A percentile compares a stretch with the other conserved stretches of the same genome.
phyloP scores from a whole-genome alignment of 306 rosid species.

The Trifolium pratense region DNA sequence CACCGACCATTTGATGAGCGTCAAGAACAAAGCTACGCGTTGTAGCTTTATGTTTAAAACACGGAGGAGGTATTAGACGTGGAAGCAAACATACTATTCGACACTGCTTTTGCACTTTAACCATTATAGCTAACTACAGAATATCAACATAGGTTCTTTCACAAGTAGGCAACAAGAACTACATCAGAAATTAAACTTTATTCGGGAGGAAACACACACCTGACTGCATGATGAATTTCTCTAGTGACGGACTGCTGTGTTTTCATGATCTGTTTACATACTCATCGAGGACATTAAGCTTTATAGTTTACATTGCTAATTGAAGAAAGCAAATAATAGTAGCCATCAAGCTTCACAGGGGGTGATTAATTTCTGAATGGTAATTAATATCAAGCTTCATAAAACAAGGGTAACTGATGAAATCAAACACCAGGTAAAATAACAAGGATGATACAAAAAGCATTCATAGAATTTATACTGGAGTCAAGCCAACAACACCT shows the following conservation, averaged over 20 bases:
- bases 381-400: constrained; percentile 33
- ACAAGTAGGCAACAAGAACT: constrained; percentile 33
- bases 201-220: constrained; percentile 24
- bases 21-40: no score
- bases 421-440: constrained; percentile 33
- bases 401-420: constrained; percentile 30
- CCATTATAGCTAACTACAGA: constrained; percentile 11
- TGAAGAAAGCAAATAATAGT: constrained; percentile 17
- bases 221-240: constrained; percentile 9
- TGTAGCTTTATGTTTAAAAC: no score
- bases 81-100: neutral
- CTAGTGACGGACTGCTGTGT: neutral
- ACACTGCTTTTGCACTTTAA: constrained; percentile 12
- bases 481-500: constrained; percentile 90
- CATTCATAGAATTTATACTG: constrained; percentile 44
- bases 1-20: no score
- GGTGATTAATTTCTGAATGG: neutral
- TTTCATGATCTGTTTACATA: constrained; percentile 34
- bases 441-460: constrained; percentile 33
- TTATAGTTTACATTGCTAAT: constrained; percentile 38
- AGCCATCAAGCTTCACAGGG: neutral
- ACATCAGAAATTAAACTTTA: constrained; percentile 42
- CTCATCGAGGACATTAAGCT: constrained; percentile 36
- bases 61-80: no score
- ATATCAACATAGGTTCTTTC: constrained; percentile 15